These are phyloP conservation scores for Candida glucosophila DNA, from an alignment of 1,139 yeast species.

Conservation along the genomic window DNA sequence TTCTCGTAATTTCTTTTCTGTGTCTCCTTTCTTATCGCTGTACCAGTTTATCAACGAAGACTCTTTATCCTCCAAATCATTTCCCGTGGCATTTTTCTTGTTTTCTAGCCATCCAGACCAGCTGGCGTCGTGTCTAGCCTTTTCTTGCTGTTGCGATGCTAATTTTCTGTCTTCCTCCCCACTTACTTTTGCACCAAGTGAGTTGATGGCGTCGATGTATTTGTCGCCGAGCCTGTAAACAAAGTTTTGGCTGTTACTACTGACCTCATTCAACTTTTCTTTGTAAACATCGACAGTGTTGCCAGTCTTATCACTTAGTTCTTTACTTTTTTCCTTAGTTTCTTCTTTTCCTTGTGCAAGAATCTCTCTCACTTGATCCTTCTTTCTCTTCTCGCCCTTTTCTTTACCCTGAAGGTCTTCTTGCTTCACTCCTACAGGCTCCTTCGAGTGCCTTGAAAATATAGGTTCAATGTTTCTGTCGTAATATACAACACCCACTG, in stretches of 20 bases:
- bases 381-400: conserved; percentile 10
- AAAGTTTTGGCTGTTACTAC: conserved; percentile 6
- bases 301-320: too few species aligned
- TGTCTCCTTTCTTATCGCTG: conserved; percentile 1
- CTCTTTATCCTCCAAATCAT: conserved; percentile 9
- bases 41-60: conserved; percentile 12
- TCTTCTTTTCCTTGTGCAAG: too few species aligned
- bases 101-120: background rate
- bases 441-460: conserved; percentile 19
- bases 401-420: conserved; percentile 5
- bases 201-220: conserved; percentile 30
- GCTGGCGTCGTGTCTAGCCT: background rate
- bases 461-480: conserved; percentile 35
- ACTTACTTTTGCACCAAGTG: conserved; percentile 18
- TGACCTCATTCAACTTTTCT: conserved; percentile 9
- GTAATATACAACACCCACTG: conserved; percentile 32
- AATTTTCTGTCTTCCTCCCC: conserved; percentile 1
- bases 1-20: conserved; percentile 8
- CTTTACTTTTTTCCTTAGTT: too few species aligned
- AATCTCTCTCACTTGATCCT: conserved; percentile 11
- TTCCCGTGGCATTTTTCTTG: conserved; percentile 4
- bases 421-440: conserved; percentile 7
- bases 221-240: conserved; percentile 23
- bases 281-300: too few species aligned
- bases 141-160: background rate